These are phyloP conservation scores for Teunomyces tritomae DNA, from an alignment of 805 yeast genomes.

Conservation along the genomic window DNA sequence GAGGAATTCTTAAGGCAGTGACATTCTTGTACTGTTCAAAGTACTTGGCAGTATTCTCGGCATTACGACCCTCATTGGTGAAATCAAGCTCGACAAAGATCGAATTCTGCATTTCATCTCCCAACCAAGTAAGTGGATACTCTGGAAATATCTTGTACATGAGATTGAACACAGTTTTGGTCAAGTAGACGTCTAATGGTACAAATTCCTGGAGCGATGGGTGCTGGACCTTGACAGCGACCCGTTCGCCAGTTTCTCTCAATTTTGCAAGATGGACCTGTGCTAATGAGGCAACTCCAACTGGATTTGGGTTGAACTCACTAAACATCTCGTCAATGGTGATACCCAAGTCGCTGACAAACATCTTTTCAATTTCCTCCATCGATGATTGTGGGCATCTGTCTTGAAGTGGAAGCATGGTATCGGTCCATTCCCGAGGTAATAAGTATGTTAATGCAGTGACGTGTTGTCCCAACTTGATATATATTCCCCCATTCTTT, in stretches of 20 bases:
- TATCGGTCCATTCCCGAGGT: slow-evolving; percentile 92
- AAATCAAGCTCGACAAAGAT: slow-evolving; percentile 92
- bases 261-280: slow-evolving; percentile 86
- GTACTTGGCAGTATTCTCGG: slow-evolving; percentile 64
- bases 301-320: slow-evolving; percentile 68
- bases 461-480: slow-evolving; percentile 92
- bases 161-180: slow-evolving; percentile 68
- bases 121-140: slow-evolving; percentile 92
- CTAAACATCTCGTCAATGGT: slow-evolving; percentile 61
- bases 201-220: slow-evolving; percentile 84
- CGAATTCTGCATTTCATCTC: slow-evolving; percentile 84
- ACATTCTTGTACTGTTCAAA: slow-evolving; percentile 52
- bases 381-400: slow-evolving; percentile 78
- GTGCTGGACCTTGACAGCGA: slow-evolving; percentile 94
- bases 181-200: slow-evolving; percentile 82
- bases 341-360: slow-evolving; percentile 62
- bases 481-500: slow-evolving; percentile 86
- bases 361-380: slow-evolving; percentile 67
- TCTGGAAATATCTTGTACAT: slow-evolving; percentile 85
- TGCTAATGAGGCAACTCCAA: slow-evolving; percentile 95
- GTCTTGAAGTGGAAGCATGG: slow-evolving; percentile 92
- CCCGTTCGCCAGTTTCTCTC: slow-evolving; percentile 58
- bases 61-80: slow-evolving; percentile 80
- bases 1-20: slow-evolving; percentile 82
- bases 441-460: slow-evolving; percentile 88